Percentiles rank a stretch among this genome's conserved stretches.
Evolutionary conservation across 2,329 filamentous ascomycete species (phyloP).

Genomic region (Aspergillus transmontanensis): DNA sequence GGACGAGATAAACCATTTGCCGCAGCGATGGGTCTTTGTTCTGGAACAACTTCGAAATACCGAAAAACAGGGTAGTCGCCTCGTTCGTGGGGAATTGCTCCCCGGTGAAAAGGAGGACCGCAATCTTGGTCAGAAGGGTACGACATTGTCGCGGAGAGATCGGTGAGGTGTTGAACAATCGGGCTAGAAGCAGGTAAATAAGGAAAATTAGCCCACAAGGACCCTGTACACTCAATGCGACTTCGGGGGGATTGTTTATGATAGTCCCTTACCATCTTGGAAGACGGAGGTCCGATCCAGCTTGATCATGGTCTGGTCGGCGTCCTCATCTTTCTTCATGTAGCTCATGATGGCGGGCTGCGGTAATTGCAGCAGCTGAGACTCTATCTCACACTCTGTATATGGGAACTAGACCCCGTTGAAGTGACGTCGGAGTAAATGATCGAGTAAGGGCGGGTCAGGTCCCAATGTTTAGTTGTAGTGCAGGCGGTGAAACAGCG

Average conservation of each 20-base stretch:
- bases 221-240: conserved; percentile 21
- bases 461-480: conserved; percentile 17
- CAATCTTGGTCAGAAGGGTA: conserved; percentile 95
- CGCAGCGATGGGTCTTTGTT: conserved; percentile 98
- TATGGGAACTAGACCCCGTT: conserved; percentile 12
- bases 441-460: conserved; percentile 27
- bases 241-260: conserved; percentile 21
- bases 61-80: conserved; percentile 97
- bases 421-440: conserved; percentile 27
- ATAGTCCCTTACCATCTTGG: conserved; percentile 77
- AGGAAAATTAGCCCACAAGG: conserved; percentile 17
- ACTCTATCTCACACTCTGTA: conserved; percentile 16
- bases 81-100: conserved; percentile 97
- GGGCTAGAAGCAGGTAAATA: conserved; percentile 59
- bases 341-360: conserved; percentile 71
- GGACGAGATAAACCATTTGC: conserved; percentile 97
- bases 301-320: conserved; percentile 89
- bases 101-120: conserved; percentile 91
- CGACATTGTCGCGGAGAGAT: conserved; percentile 97
- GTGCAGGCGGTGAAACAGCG: conserved; percentile 23
- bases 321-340: conserved; percentile 99
- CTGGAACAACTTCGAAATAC: conserved; percentile 98
- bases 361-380: conserved; percentile 33
- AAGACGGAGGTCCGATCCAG: conserved; percentile 97
- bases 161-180: conserved; percentile 95